phyloP scores from a whole-genome alignment of 202 grass and related monocot species.

The Sporobolus alterniflorus region DNA sequence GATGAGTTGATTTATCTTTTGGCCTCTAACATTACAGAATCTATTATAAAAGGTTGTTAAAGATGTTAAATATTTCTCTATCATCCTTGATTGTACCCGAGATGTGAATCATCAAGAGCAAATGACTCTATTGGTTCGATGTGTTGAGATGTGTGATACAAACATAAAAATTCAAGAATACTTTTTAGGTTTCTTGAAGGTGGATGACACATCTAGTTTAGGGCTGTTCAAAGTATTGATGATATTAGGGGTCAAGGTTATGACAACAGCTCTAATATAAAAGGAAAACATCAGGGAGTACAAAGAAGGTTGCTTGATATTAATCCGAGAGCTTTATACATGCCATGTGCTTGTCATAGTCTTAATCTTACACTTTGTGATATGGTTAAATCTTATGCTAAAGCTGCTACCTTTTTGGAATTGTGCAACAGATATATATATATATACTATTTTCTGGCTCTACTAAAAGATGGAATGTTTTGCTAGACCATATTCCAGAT shows the following conservation, averaged over 20 bases:
- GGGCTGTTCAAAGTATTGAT: neutral
- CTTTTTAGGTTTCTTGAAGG: neutral
- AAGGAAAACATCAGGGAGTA: neutral
- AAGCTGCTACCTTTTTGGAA: neutral
- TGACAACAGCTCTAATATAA: neutral
- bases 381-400: neutral
- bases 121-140: neutral
- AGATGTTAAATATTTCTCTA: neutral
- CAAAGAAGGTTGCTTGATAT: neutral
- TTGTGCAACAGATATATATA: neutral
- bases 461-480: neutral
- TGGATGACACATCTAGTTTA: neutral
- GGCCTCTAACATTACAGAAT: no score
- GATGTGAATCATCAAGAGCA: neutral
- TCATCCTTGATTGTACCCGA: neutral
- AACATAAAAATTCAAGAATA: neutral
- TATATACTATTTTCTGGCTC: neutral
- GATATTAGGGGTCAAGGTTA: neutral
- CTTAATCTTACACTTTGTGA: neutral
- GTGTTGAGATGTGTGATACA: neutral
- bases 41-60: neutral
- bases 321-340: neutral
- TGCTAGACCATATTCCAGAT: neutral
- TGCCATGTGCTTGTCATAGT: neutral
- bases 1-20: no score